These are phyloP conservation scores for Botryobasidium botryosum DNA, from an alignment of 768 basidiomycete species.

Conservation along the genomic window DNA sequence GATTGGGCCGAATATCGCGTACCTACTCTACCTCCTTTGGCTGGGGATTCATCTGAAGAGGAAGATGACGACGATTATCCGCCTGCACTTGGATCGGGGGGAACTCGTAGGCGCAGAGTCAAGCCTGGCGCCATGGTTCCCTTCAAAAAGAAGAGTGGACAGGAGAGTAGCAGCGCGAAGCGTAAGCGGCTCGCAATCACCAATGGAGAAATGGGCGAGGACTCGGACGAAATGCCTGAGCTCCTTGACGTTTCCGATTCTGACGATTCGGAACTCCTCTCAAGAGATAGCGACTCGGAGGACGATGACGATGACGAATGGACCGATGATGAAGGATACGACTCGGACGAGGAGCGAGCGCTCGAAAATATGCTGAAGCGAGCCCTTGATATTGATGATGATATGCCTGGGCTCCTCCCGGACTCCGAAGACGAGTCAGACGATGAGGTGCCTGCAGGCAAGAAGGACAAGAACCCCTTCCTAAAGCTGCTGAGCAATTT, in stretches of 20 bases:
- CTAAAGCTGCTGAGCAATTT: slow-evolving; percentile 57
- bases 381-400: no score
- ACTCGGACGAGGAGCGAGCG: slow-evolving; percentile 34
- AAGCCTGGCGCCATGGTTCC: not conserved
- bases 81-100: not conserved
- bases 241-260: slow-evolving; percentile 18
- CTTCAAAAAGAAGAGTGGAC: no score
- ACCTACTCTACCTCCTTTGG: slow-evolving; percentile 17
- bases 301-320: not conserved
- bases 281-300: not conserved
- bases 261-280: slow-evolving; percentile 11
- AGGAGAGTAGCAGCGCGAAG: no score
- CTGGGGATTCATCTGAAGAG: slow-evolving; percentile 3
- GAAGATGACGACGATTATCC: slow-evolving; percentile 4
- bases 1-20: slow-evolving; percentile 34
- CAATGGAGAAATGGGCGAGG: slow-evolving; percentile 2
- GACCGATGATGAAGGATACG: slow-evolving; percentile 24
- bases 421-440: slow-evolving; percentile 19
- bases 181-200: slow-evolving; percentile 1
- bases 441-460: slow-evolving; percentile 29
- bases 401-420: slow-evolving; percentile 15
- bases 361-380: no score
- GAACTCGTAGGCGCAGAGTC: not conserved
- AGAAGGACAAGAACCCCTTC: slow-evolving; percentile 58
- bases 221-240: slow-evolving; percentile 14